These are phyloP conservation scores for Candida vaughaniae DNA, from an alignment of 805 yeast species.

Conservation along the genomic window DNA sequence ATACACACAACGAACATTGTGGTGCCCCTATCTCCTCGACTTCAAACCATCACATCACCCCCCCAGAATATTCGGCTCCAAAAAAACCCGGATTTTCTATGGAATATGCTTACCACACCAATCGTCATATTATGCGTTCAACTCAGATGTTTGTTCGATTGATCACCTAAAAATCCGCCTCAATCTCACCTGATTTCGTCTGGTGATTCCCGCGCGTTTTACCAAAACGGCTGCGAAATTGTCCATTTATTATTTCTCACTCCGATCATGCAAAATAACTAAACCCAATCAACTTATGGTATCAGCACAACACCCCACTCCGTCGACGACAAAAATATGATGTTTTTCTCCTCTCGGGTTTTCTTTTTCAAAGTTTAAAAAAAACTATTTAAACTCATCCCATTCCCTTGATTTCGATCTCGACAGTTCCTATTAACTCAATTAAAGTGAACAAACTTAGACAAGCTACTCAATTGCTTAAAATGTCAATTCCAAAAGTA, in stretches of 20 bases:
- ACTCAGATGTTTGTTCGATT: too few relatives aligned
- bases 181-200: not conserved
- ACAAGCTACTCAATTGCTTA: constrained; percentile 4
- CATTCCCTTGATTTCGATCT: constrained; percentile 5
- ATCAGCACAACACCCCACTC: not conserved
- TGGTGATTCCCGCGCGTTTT: not conserved
- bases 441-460: constrained; percentile 5
- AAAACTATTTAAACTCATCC: constrained; percentile 1
- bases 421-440: constrained; percentile 3
- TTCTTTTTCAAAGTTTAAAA: not conserved
- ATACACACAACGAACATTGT: too few relatives aligned
- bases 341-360: not conserved
- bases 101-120: too few relatives aligned
- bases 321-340: not conserved
- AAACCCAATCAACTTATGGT: not conserved
- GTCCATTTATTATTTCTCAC: not conserved
- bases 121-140: too few relatives aligned
- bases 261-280: too few relatives aligned
- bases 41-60: too few relatives aligned
- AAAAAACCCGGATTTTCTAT: too few relatives aligned
- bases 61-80: too few relatives aligned
- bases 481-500: constrained; percentile 34
- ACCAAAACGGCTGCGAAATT: not conserved
- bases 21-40: too few relatives aligned
- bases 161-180: too few relatives aligned